Evolutionary conservation across 129 eudicot genomes (phyloP), one percentile per base, ranked within the genome.

Genomic region (Arctium minus): DNA sequence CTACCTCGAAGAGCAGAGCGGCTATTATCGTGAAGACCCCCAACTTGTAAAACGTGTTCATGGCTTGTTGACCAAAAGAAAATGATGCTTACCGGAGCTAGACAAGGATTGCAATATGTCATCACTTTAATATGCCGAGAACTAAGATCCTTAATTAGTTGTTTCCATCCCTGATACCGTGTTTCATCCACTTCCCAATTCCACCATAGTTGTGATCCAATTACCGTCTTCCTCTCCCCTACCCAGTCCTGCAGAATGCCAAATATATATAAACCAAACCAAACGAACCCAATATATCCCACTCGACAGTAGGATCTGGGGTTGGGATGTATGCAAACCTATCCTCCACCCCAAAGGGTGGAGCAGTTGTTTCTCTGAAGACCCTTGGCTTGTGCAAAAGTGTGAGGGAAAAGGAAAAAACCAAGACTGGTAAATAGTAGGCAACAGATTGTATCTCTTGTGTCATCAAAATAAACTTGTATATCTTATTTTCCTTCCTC

Each of bases 181-280:
- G 80, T 84, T 65, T 88, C 85, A 77, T 96, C 99, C 39, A 93
- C 99, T 88, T 96, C 99, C 99, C 98, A 96, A 30, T 96, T 96
- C 98, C 97, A 96, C 99, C 99, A 93, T 38, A 96, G 93, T 78
- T 96, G 99, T 71, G 99, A 96, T 38, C 99, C 99, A 12, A 96
- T 92, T 35, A 93, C 87, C 0, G 99, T 96, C 85, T 93, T 88
- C 82, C 99, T 86, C 85, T 93, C 94, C 36, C 99, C 99, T 15
- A 96, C 98, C 99, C 99, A 96, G 70, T 96, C 99, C 99, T 96
- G 83, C 82, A 85, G 6, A 22, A 73, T 30, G 13, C 33, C 68
- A 71, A 9, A 72, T 68, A 76, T 80, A 53, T 32, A 37, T 29
- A 35, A 79, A 4, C 3, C 37, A 15, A 62, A 8, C 36, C 70